Evolutionary conservation across 2,329 filamentous ascomycete species (phyloP).

Genomic region (Penicillium freii): DNA sequence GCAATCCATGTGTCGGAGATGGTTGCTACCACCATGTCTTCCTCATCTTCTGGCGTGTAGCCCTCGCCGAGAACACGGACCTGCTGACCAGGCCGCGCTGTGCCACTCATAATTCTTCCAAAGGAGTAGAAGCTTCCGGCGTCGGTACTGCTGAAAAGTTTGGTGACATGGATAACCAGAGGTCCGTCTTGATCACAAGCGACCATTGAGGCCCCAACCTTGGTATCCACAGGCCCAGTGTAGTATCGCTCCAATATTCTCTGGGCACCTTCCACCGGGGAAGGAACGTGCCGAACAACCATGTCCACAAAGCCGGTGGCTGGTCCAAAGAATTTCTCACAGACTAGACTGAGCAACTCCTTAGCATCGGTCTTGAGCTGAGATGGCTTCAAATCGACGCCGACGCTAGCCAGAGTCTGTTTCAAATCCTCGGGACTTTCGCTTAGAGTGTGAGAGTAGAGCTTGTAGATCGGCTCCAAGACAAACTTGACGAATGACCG

Average conservation of each 20-base stretch:
- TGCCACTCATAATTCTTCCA: constrained; percentile 89
- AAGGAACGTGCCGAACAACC: constrained; percentile 85
- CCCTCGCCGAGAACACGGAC: constrained; percentile 92
- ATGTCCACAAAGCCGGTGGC: constrained; percentile 93
- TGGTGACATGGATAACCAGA: constrained; percentile 86
- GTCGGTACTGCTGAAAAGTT: constrained; percentile 85
- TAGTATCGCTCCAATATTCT: constrained; percentile 82
- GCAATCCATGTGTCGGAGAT: constrained; percentile 85
- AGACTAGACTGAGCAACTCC: constrained; percentile 82
- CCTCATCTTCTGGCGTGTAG: constrained; percentile 94
- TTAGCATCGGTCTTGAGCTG: constrained; percentile 90
- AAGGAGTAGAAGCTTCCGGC: constrained; percentile 90
- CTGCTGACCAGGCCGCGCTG: constrained; percentile 73
- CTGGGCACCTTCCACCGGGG: constrained; percentile 74
- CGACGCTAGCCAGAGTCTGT: constrained; percentile 71
- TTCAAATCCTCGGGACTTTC: constrained; percentile 83
- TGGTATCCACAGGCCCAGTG: constrained; percentile 82
- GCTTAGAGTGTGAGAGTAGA: constrained; percentile 92
- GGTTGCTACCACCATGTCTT: constrained; percentile 89
- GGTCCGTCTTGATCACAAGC: constrained; percentile 86
- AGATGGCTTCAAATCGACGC: constrained; percentile 84
- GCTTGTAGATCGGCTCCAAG: constrained; percentile 94
- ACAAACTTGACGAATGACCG: constrained; percentile 93
- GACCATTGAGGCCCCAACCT: constrained; percentile 75
- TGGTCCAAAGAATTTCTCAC: constrained; percentile 91